Percentiles rank a stretch among this genome's conserved stretches.
These are phyloP conservation scores for Exserohilum turcica DNA, from an alignment of 2,329 filamentous ascomycete species.

Conservation along the genomic window DNA sequence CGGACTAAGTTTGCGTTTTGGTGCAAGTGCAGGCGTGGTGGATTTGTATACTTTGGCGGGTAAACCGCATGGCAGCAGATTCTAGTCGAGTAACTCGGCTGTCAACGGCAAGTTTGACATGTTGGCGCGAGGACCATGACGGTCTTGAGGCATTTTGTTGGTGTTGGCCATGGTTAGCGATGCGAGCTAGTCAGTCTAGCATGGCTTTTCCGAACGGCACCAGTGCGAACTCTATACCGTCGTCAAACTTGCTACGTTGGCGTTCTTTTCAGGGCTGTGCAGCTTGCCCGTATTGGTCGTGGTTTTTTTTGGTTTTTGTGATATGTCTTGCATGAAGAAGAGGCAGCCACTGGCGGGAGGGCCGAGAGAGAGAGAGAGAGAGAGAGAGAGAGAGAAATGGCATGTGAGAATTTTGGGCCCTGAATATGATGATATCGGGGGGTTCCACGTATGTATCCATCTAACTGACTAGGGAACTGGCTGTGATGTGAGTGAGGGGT, in stretches of 20 bases:
- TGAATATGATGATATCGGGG: too few species aligned
- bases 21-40: conserved; percentile 16
- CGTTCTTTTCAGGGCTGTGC: conserved; percentile 3
- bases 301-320: too few species aligned
- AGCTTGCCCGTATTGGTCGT: too few species aligned
- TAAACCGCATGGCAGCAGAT: conserved; percentile 19
- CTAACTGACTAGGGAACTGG: too few species aligned
- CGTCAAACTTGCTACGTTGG: conserved; percentile 20
- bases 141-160: conserved; percentile 7
- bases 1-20: conserved; percentile 23
- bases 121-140: conserved; percentile 9
- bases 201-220: not conserved
- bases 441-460: too few species aligned
- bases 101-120: conserved; percentile 29
- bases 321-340: conserved; percentile 1
- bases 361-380: not conserved
- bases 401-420: too few species aligned
- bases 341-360: not conserved
- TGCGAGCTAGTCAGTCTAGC: conserved; percentile 10
- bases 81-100: conserved; percentile 21
- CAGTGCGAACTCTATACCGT: conserved; percentile 16
- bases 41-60: conserved; percentile 11
- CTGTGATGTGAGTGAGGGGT: too few species aligned
- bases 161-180: conserved; percentile 1
- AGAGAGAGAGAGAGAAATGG: not conserved